Conservation (phyloP, 495 filamentous ascomycete species). For the Talaromyces ruber region DNA sequence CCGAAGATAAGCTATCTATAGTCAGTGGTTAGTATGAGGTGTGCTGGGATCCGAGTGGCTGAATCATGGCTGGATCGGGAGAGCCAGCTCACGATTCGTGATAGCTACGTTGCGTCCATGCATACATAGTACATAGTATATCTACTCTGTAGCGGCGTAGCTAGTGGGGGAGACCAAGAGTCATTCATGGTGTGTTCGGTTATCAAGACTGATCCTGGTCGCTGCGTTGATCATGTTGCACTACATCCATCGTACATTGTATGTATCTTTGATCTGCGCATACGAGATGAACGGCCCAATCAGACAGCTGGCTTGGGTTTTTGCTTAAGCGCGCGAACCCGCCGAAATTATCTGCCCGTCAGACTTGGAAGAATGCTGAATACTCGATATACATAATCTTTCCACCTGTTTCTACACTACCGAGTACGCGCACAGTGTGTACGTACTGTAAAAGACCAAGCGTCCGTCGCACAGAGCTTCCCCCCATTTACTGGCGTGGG, state of each 20-base stretch:
- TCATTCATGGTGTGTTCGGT: not conserved
- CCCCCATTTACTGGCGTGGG: not conserved
- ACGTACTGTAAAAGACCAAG: too few relatives aligned
- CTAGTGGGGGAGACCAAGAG: not conserved
- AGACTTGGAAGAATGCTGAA: not conserved
- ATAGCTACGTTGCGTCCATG: not conserved
- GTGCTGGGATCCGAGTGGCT: not conserved
- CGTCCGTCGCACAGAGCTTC: not conserved
- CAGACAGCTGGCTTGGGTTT: not conserved
- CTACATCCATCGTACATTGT: too few relatives aligned
- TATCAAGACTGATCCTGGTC: too few relatives aligned
- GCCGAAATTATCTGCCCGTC: not conserved
- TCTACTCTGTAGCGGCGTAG: not conserved
- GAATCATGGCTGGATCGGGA: too few relatives aligned
- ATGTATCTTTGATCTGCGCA: not conserved
- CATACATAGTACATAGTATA: not conserved
- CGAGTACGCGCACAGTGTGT: too few relatives aligned
- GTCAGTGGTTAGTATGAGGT: not conserved
- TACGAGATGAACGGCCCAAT: not conserved
- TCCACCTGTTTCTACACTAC: too few relatives aligned
- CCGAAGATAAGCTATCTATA: not conserved
- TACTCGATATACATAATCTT: not conserved
- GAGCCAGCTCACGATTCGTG: too few relatives aligned
- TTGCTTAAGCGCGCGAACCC: conserved; percentile 5
- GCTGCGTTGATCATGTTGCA: too few relatives aligned